Evolutionary conservation across 2,329 filamentous ascomycete species (phyloP), one percentile per base, ranked within the genome.

Genomic region (Botrytis deweyae): DNA sequence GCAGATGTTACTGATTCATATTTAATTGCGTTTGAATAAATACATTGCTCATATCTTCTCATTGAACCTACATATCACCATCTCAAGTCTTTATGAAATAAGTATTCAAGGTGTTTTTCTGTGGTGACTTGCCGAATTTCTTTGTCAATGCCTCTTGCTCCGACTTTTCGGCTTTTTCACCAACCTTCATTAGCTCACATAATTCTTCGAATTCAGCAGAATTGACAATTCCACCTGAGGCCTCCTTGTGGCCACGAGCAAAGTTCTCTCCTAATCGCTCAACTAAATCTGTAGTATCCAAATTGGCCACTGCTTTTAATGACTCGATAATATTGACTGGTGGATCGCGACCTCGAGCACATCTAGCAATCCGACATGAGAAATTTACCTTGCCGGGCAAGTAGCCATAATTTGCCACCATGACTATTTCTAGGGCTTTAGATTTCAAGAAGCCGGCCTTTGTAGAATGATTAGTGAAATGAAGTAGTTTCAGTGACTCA

Each of bases 341-440:
- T 4, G 86, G 85, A 25, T 88, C 85, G 42, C 84, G 82, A 25
- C 81, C 84, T 74, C 86, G 82, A 2, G 89, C 90, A 73, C 85
- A 87, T 65, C 86, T 84, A 0, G 90, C 86, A 10, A 92, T 82
- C 2, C 90, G 86, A 76, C 90, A 92, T 1, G 88, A 90, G 81
- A 92, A 92, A 78, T 91, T 90, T 38, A 92, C 89, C 80, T 88
- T 86, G 2, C 84, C 89, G 0, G 87, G 85, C 0, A 90, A 79
- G 76, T 92, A 92, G 0, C 90, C 90, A 73, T 89, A 87, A 73
- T 93, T 92, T 0, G 90, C 91, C 6, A 90, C 89, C 76, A 92
- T 84, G 12, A 93, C 84, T 1, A 92, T 88, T 77, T 92, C 87
- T 1, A 92, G 83, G 72, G 86, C 87, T 66, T 86, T 83, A 1